Evolutionary conservation across 2,329 filamentous ascomycete genomes (phyloP), one percentile per base, ranked within the genome.

Genomic region (Bipolaris zeicola): DNA sequence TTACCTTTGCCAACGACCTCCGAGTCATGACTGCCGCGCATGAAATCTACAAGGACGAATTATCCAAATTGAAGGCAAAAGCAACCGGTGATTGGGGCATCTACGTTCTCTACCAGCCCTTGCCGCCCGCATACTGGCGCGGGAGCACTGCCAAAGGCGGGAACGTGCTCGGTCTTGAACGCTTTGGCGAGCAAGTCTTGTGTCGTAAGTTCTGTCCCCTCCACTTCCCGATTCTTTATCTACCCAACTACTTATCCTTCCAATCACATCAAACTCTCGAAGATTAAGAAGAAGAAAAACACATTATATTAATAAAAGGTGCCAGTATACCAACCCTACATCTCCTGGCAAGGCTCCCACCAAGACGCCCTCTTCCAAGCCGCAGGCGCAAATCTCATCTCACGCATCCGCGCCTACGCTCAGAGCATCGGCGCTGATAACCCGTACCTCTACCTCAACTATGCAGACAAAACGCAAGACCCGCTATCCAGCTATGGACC

Each of bases 21-120:
- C 71, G 60, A 11, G 65, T 79, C 13, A 72, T 79, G 61, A 64
- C 64, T 20, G 68, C 76, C 42, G 76, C 76, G 6, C 71, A 76
- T 38, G 73, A 72, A 52, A 74, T 79, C 51, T 79, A 80, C 63
- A 64, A 71, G 41, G 70, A 74, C 11, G 72, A 80, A 55, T 69
- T 78, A 41, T 67, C 66, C 26, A 70, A 65, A 36, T 55, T 75
- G 49, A 72, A 72, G 39, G 64, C 58, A 8, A 57, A 62, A 39
- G 64, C 68, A 1, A 65, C 66, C 1, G 68, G 67, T 18, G 68
- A 77, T 45, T 76, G 75, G 62, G 50, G 67, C 14, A 73, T 70
- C 14, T 67, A 76, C 6, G 63, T 60, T 11, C 66, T 73, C 6
- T 74, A 77, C 49, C 76, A 78, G 60, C 68, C 78, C 24, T 69